A percentile compares a stretch with the other conserved stretches of the same genome.
These are phyloP conservation scores for Sporisorium reilianum DNA, from an alignment of 1,284 basidiomycete species.

Conservation along the genomic window DNA sequence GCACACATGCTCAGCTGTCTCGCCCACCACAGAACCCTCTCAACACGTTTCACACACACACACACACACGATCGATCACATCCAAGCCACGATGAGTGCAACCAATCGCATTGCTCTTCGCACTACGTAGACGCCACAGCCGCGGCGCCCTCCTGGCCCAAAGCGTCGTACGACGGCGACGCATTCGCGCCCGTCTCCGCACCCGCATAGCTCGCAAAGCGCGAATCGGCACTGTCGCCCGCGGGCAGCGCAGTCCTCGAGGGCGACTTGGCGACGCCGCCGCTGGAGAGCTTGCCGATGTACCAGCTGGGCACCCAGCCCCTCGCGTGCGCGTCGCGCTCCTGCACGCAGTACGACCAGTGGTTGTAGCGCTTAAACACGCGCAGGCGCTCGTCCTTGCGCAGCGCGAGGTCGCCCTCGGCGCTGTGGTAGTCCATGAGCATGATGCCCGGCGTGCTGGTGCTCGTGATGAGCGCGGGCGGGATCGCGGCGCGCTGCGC, in stretches of 20 bases:
- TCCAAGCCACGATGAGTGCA: no score
- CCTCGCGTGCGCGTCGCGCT: constrained; percentile 55
- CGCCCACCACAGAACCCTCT: no score
- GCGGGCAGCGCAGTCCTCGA: constrained; percentile 18
- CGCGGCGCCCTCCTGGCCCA: constrained; percentile 11
- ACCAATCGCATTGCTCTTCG: no score
- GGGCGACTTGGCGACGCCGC: constrained; percentile 16
- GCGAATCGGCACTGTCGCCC: constrained; percentile 11
- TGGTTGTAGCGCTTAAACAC: constrained; percentile 97
- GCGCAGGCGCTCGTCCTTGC: constrained; percentile 85
- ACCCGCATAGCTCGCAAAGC: no score
- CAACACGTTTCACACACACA: no score
- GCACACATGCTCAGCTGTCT: no score
- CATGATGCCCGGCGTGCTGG: constrained; percentile 91
- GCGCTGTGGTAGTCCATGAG: constrained; percentile 90
- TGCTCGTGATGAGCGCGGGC: constrained; percentile 87
- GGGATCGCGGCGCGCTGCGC: constrained; percentile 76
- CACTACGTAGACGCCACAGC: no score
- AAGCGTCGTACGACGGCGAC: constrained; percentile 27
- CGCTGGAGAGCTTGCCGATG: constrained; percentile 46
- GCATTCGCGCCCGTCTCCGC: no score
- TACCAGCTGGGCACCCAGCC: constrained; percentile 69
- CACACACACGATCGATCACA: no score
- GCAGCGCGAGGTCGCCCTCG: constrained; percentile 86
- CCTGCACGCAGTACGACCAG: constrained; percentile 80